Evolutionary conservation across 805 yeast genomes (phyloP).

Genomic region (Yarrowia sp.): DNA sequence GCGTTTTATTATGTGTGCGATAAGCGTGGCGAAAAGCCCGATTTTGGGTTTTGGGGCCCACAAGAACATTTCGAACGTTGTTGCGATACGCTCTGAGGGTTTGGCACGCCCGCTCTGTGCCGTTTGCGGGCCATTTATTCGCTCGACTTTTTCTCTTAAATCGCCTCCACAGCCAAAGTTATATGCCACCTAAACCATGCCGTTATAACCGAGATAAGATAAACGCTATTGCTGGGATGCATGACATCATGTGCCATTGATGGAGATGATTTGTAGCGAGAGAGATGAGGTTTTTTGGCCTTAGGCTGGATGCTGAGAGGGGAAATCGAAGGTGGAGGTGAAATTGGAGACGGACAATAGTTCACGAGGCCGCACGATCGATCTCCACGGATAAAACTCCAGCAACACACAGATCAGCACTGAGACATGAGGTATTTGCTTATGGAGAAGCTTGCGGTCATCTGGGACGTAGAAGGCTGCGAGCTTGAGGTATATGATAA

Average conservation of each 20-base stretch:
- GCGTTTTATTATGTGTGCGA: background rate
- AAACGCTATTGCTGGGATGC: slow-evolving; percentile 4
- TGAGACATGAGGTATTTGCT: slow-evolving; percentile 18
- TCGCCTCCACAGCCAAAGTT: background rate
- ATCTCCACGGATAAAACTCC: no score
- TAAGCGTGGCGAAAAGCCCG: background rate
- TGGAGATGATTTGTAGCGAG: no score
- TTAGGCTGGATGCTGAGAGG: no score
- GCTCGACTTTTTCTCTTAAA: background rate
- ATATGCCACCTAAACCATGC: slow-evolving; percentile 21
- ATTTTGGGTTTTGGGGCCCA: background rate
- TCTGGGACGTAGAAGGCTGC: background rate
- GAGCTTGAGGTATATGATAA: background rate
- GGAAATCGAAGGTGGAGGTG: no score
- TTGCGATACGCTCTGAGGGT: no score
- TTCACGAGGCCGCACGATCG: no score
- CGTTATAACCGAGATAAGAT: slow-evolving; percentile 24
- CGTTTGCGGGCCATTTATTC: background rate
- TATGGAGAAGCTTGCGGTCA: background rate
- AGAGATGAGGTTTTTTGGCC: no score
- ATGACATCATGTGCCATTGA: slow-evolving; percentile 1
- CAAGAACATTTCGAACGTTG: no score
- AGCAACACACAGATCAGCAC: no score
- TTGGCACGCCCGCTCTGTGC: no score
- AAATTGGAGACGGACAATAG: no score